Base-by-base conservation (phyloP, 306 rosid species). In the Vachellia collinsii region DNA sequence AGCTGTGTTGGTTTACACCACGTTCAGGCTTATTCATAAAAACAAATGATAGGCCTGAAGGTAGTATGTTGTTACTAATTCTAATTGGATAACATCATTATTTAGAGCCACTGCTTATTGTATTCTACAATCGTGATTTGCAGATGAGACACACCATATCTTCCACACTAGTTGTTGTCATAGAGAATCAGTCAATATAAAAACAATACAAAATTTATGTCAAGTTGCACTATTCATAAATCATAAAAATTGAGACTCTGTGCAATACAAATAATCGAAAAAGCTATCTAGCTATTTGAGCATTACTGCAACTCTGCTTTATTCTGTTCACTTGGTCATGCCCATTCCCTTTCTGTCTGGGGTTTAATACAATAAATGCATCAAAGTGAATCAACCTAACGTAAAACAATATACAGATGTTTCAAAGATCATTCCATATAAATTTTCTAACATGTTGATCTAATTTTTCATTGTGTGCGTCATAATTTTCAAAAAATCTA, bases 291-390 rank as follows among this genome's bases (percentile, higher is more conserved):
- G 1, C 46, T 75, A 29, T 29, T 29, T 29, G 34, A 29, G 34
- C 10, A 75, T 75, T 53, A n/a, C 20, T n/a, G 25, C 47, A 20
- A 80, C 38, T 70, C 62, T 29, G 11, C 34, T n/a, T 79, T 70
- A 7, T 69, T 69, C n/a, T 41, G 13, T 70, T 70, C 6, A 11
- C 42, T 17, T 72, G 59, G 68, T 47, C 43, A 36, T 37, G 54
- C 42, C 41, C 76, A 20, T 19, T 20, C 20, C 50, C 44, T 48
- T 50, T 14, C 25, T 62, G 22, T 70, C 16, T 6, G 11, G 20
- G 75, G n/a, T 4, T 22, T 54, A 17, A 43, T 20, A 23, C 6
- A 69, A 51, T 23, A 20, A 64, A 83, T 46, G 74, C 61, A 47
- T 72, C 58, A 44, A 50, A 39, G 58, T 36, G 38, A 72, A 48